phyloP scores from a whole-genome alignment of 163 green algal species.

The Chlamydomonas reinhardtii region DNA sequence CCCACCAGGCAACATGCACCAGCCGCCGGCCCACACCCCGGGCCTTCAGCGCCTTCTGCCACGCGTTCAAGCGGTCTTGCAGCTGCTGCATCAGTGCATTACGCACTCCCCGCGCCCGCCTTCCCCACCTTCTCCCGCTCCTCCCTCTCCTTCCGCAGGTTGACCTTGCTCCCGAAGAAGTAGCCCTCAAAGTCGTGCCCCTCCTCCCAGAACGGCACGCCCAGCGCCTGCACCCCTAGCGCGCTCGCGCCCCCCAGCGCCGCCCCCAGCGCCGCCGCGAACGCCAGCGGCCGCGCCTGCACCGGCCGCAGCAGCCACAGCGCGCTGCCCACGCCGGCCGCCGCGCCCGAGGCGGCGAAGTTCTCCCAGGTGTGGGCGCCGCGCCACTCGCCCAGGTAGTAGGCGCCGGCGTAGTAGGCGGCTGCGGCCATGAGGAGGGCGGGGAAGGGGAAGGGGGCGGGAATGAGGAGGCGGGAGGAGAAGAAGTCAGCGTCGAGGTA shows the following conservation, averaged over 20 bases:
- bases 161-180: slow-evolving; percentile 48
- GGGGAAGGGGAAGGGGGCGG: background rate
- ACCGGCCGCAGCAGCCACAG: slow-evolving; percentile 52
- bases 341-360: slow-evolving; percentile 54
- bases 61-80: too few relatives aligned
- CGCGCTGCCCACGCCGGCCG: slow-evolving; percentile 22
- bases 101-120: slow-evolving; percentile 18
- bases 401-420: slow-evolving; percentile 58
- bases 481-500: too few relatives aligned
- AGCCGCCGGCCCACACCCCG: too few relatives aligned
- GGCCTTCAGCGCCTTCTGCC: too few relatives aligned
- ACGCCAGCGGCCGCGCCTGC: slow-evolving; percentile 32
- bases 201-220: slow-evolving; percentile 58
- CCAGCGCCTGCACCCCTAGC: slow-evolving; percentile 34
- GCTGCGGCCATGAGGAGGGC: slow-evolving; percentile 5
- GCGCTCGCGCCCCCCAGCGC: slow-evolving; percentile 21
- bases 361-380: slow-evolving; percentile 49
- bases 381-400: slow-evolving; percentile 56
- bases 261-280: slow-evolving; percentile 45
- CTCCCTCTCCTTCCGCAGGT: slow-evolving; percentile 33
- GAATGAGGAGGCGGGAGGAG: too few relatives aligned
- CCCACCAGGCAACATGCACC: too few relatives aligned
- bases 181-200: slow-evolving; percentile 60
- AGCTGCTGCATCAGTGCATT: too few relatives aligned
- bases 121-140: slow-evolving; percentile 23